Evolutionary conservation across 2,329 filamentous ascomycete genomes (phyloP), one percentile per base, ranked within the genome.

Genomic region (Lizonia empirigonia): DNA sequence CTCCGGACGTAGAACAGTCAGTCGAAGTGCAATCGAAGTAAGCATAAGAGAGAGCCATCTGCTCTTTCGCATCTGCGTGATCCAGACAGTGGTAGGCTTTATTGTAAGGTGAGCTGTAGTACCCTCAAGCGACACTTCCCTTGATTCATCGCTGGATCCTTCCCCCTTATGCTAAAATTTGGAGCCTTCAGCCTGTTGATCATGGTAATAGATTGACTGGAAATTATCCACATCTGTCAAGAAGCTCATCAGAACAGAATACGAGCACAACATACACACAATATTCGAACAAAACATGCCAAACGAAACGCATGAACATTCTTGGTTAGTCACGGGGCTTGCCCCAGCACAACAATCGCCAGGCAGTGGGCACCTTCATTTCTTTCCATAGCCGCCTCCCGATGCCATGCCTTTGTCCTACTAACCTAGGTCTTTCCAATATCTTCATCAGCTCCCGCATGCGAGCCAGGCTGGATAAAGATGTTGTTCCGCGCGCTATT

Each of bases 401-500:
- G 33, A 29, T 39, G 39, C 39, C 47, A 44, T 27, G 47, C 39
- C 47, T 39, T 42, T 22, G 39, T 12, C 3, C 10, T 39, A 39
- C 39, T 26, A n/a, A 13, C 27, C 38, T 6, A 33, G 39, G 39
- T 29, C 20, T 6, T 18, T 45, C 29, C 29, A 51, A 45, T 41
- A 46, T 32, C 38, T 16, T 13, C 24, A 36, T 26, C 15, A 29
- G 23, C 39, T 35, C 35, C 50, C 30, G 30, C 46, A 57, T 58
- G 50, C 53, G 48, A 46, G 54, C 41, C 39, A 49, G 33, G 18
- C 50, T 50, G 27, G 12, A 53, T 45, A 24, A 8, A 56, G 53
- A 35, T 50, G 41, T 30, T 49, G 36, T 50, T 26, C 27, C 42
- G 50, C 46, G 29, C 37, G 30, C 53, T 30, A 63, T 60, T 63